Evolutionary conservation across 2,329 filamentous ascomycete species (phyloP), one percentile per base, ranked within the genome.

Genomic region (Dryadomyces quercivorus): DNA sequence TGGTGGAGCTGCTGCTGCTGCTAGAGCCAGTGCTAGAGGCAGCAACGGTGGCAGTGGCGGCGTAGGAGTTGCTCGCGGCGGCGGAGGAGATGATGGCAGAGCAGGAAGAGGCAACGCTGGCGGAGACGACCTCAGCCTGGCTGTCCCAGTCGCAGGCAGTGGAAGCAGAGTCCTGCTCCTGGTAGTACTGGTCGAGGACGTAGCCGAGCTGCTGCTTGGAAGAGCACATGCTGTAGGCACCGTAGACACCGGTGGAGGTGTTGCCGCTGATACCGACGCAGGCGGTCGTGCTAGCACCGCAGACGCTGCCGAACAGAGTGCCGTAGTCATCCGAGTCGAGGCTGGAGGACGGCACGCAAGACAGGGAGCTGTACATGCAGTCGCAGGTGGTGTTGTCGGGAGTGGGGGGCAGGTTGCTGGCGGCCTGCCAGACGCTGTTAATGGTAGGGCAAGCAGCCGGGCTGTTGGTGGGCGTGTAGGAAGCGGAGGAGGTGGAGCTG

Each of bases 341-440:
- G 62, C 70, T 69, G 49, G 75, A 69, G 48, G 78, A 73, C 57
- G 89, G 81, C 31, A 78, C 77, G 72, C 93, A 98, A 56, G 74
- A 72, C 55, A 95, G 73, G 47, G 81, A 82, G 59, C 80, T 74
- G 68, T 80, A 78, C 88, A 95, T 95, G 80, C 93, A 98, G 56
- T 76, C 69, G 78, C 93, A 98, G 49, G 95, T 82, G 47, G 81
- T 65, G 48, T 80, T 65, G 72, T 97, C 88, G 59, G 91, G 90
- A 12, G 80, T 80, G 10, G 91, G 92, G 31, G 93, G 93, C 38
- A 98, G 87, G 56, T 72, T 74, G 46, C 76, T 74, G 58, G 78
- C 75, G 53, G 88, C 86, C 61, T 77, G 73, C 92, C 93, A 98
- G 64, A 72, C 73, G 42, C 69, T 61, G 62, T 69, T 73, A 55